Conservation (phyloP, 2,329 filamentous ascomycete genomes). For the Hymenoscyphus albidus region DNA sequence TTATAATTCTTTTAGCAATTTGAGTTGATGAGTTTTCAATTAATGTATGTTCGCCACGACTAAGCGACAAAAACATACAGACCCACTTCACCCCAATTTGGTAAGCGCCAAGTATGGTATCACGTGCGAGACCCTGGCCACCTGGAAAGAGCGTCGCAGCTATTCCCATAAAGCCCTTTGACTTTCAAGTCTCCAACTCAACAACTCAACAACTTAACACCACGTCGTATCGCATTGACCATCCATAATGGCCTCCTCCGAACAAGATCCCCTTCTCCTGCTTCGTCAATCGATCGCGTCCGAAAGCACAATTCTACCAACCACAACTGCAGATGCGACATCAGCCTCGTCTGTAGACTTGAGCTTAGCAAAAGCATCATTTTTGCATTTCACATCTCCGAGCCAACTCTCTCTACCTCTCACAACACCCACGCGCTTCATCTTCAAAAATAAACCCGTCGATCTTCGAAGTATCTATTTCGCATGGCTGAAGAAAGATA, state of each 20-base stretch:
- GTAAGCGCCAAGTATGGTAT: constrained; percentile 4
- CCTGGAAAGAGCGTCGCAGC: neutral
- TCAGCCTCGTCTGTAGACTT: constrained; percentile 53
- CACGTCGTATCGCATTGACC: constrained; percentile 15
- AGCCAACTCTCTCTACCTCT: constrained; percentile 62
- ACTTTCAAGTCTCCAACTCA: neutral
- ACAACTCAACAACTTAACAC: neutral
- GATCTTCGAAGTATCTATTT: constrained; percentile 95
- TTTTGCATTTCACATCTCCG: constrained; percentile 68
- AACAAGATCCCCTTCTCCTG: constrained; percentile 73
- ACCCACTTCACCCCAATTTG: constrained; percentile 11
- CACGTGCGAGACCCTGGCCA: neutral
- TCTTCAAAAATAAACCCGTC: constrained; percentile 68
- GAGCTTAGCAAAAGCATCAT: constrained; percentile 69
- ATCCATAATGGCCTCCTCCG: constrained; percentile 51
- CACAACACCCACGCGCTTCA: constrained; percentile 76
- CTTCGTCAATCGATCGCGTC: constrained; percentile 79
- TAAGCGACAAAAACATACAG: too few species aligned
- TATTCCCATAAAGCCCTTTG: neutral
- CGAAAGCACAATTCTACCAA: constrained; percentile 66
- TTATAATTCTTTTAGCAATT: too few species aligned
- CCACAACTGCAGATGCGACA: constrained; percentile 62
- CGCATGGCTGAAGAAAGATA: constrained; percentile 90
- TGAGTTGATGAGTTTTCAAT: too few species aligned
- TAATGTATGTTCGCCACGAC: too few species aligned